These are phyloP conservation scores for Clavispora carvajalis DNA, from an alignment of 805 yeast genomes.

Conservation along the genomic window DNA sequence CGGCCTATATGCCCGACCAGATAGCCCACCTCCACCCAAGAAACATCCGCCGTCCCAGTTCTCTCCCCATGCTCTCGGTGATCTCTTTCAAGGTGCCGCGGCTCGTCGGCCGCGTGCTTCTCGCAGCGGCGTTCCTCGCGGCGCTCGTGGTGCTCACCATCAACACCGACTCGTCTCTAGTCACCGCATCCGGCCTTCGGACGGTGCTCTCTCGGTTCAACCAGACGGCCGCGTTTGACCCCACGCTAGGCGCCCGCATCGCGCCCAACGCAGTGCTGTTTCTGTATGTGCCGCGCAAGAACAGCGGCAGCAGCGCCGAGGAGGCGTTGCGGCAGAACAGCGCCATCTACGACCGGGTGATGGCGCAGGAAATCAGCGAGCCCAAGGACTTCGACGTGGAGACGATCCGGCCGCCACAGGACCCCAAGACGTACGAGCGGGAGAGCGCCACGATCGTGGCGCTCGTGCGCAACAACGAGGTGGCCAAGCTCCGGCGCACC, in stretches of 20 bases:
- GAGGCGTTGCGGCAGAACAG: conserved; percentile 35
- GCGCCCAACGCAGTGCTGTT: conserved; percentile 29
- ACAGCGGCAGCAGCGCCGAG: conserved; percentile 24
- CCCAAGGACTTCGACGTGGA: conserved; percentile 41
- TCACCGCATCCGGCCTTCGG: background rate
- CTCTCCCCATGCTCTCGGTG: conserved; percentile 6
- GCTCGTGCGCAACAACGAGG: conserved; percentile 66
- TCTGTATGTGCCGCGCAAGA: conserved; percentile 24
- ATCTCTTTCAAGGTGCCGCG: conserved; percentile 8
- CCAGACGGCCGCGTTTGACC: background rate
- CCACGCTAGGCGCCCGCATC: conserved; percentile 5
- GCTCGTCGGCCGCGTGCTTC: conserved; percentile 2
- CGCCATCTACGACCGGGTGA: conserved; percentile 30
- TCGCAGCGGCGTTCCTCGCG: conserved; percentile 5
- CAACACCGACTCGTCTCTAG: background rate
- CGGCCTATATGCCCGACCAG: background rate
- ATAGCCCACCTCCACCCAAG: no score
- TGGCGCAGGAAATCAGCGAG: conserved; percentile 36
- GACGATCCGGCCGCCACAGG: conserved; percentile 23
- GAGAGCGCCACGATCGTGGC: conserved; percentile 76
- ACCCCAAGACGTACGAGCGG: conserved; percentile 23
- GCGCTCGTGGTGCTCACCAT: background rate
- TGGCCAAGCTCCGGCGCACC: conserved; percentile 42
- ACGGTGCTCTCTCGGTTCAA: background rate
- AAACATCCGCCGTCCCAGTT: background rate